Evolutionary conservation across 179 eudicot species (phyloP).

Genomic region (Dionaea muscipula): DNA sequence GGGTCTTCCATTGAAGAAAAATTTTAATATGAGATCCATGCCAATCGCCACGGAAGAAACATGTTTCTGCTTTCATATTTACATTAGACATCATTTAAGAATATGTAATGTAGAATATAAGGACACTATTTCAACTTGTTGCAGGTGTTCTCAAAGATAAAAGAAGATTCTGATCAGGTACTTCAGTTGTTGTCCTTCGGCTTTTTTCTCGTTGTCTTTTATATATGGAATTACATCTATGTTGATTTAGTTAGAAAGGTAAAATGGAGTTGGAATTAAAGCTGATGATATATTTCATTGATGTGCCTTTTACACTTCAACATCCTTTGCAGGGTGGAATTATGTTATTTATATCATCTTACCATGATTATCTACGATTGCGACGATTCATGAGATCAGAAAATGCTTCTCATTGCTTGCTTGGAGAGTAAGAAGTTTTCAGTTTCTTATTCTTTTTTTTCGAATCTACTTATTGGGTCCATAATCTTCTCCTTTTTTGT

Average conservation of each 20-base stretch:
- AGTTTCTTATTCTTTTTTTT: background rate
- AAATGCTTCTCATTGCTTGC: slow-evolving; percentile 69
- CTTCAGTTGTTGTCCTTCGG: background rate
- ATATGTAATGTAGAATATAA: background rate
- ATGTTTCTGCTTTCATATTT: too few species aligned
- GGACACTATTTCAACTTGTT: slow-evolving; percentile 9
- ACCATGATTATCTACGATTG: slow-evolving; percentile 77
- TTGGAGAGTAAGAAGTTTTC: slow-evolving; percentile 63
- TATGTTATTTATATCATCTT: slow-evolving; percentile 74
- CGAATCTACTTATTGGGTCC: background rate
- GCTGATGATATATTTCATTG: too few species aligned
- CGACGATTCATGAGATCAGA: slow-evolving; percentile 79
- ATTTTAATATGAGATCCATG: too few species aligned
- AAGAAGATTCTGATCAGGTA: slow-evolving; percentile 89
- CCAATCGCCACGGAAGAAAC: too few species aligned
- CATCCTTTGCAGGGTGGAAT: slow-evolving; percentile 57
- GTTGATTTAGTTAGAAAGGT: too few species aligned
- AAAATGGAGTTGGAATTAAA: too few species aligned
- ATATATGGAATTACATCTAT: background rate
- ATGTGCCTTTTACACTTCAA: background rate
- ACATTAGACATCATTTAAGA: too few species aligned
- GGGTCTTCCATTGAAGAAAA: too few species aligned
- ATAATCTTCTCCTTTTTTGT: slow-evolving; percentile 1
- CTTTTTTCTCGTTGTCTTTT: background rate
- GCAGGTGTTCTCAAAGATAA: slow-evolving; percentile 93